These are phyloP conservation scores for Kalanchoe fedtschenkoi DNA, from an alignment of 164 flowering plant species.

Conservation along the genomic window DNA sequence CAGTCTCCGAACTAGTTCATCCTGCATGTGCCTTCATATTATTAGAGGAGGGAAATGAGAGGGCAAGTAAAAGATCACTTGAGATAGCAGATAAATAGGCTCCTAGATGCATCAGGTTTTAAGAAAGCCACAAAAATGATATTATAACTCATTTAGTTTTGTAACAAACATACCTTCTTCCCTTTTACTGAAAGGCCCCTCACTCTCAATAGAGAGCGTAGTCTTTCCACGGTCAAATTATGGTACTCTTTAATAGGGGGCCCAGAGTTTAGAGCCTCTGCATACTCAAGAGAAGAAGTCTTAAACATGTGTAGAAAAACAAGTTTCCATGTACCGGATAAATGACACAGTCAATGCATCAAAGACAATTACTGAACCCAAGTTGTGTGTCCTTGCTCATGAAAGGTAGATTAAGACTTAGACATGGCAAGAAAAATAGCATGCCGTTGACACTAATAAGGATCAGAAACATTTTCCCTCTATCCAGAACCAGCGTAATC, in stretches of 20 bases:
- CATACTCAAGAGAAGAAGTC: slow-evolving; percentile 10
- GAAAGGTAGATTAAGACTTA: too few relatives aligned
- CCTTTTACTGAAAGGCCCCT: slow-evolving; percentile 59
- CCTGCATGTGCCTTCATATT: slow-evolving; percentile 24
- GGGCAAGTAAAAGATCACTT: neutral
- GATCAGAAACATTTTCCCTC: too few relatives aligned
- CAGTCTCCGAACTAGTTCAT: slow-evolving; percentile 56
- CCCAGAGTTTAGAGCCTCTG: slow-evolving; percentile 40
- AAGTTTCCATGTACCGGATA: neutral
- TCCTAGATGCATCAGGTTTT: neutral
- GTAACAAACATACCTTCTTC: slow-evolving; percentile 44
- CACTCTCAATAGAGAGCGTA: slow-evolving; percentile 61
- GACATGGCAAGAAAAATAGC: too few relatives aligned
- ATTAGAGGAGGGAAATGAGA: neutral
- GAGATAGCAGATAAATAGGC: neutral
- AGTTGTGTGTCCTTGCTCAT: neutral
- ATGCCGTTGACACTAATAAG: too few relatives aligned
- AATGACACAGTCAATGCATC: neutral
- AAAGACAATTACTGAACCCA: too few relatives aligned
- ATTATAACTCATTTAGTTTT: neutral
- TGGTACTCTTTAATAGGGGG: slow-evolving; percentile 33
- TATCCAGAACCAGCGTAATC: too few relatives aligned
- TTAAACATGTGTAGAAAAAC: neutral
- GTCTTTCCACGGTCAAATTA: slow-evolving; percentile 58
- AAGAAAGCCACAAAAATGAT: neutral